Conservation (phyloP, 2,329 filamentous ascomycete species). For the Fonsecaea pedrosoi region DNA sequence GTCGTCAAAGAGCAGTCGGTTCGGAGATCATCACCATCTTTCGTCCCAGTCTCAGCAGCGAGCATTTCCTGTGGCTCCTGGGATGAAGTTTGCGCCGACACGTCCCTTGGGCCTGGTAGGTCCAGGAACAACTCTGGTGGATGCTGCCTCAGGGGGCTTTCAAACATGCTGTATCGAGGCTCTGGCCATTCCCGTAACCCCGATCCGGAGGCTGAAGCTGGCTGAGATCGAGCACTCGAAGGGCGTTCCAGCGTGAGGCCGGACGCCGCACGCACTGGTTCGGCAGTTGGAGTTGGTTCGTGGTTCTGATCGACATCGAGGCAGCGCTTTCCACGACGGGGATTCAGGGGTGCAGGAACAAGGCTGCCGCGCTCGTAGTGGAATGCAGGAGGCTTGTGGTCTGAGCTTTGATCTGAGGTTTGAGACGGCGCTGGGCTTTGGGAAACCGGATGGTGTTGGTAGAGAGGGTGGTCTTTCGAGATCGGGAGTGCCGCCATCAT, state of each 20-base stretch:
- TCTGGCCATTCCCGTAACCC: background rate
- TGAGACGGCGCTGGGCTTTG: background rate
- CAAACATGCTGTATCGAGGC: slow-evolving; percentile 8
- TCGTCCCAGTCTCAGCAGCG: background rate
- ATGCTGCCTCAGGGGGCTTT: slow-evolving; percentile 12
- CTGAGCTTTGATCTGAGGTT: background rate
- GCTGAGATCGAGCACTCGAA: background rate
- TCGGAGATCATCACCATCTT: background rate
- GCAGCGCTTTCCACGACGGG: slow-evolving; percentile 7
- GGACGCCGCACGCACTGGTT: background rate
- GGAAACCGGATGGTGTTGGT: slow-evolving; percentile 1
- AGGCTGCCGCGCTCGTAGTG: slow-evolving; percentile 15
- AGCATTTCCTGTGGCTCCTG: background rate
- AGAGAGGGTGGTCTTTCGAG: slow-evolving; percentile 16
- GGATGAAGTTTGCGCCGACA: background rate
- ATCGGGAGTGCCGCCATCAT: slow-evolving; percentile 17
- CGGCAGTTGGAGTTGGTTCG: background rate
- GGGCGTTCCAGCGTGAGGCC: background rate
- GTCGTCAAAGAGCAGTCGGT: background rate
- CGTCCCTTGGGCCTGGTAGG: background rate
- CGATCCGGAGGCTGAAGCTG: background rate
- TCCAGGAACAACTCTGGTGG: background rate
- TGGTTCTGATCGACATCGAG: background rate
- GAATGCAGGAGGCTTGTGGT: background rate
- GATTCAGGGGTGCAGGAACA: slow-evolving; percentile 18